Base-by-base conservation (phyloP, 331 rosid species). In the Prunus yedoensis region DNA sequence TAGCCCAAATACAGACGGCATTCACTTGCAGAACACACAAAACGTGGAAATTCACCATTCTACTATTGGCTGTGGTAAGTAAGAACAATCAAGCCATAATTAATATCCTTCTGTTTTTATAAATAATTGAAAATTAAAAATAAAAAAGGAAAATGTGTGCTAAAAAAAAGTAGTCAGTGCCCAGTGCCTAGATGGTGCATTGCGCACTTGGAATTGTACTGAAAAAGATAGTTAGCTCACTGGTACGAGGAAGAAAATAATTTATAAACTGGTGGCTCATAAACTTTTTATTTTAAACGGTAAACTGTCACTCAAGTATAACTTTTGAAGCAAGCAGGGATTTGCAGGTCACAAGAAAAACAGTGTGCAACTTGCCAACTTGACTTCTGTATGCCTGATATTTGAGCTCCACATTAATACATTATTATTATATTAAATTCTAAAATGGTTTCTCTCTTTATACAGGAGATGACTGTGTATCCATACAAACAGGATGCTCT, bases 401-500 rank as follows among this genome's bases (percentile, higher is more conserved):
- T 38, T 56, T 8, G 47, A 30, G 56, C 49, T 64, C 4, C 25
- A 69, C 3, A 68, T 3, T 62, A 27, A 27, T 27, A 27, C 28
- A 56, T 82, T 70, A 64, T 46, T 53, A 68, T 67, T 38, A 30
- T 53, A 68, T 67, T 6, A 53, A 28, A 41, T n/a, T 58, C 59
- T 81, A 71, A 18, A 12, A 59, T 32, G 72, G 4, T 49, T 32
- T 51, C 63, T 72, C 27, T 68, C 3, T 5, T 25, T 59, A 23
- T 59, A 11, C 87, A 94, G 99, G 99, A 45, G 99, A 94, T 88
- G 97, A 94, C 87, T 94, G 99, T 88, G 86, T 94, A 62, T 94
- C 99, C 96, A 90, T 92, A 73, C 99, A 94, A 79, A 90, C 96
- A 7, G 97, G 97, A 61, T 92, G 99, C 84, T 83, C 93, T 75